Evolutionary conservation across 768 basidiomycete species (phyloP), one percentile per base, ranked within the genome.

Genomic region (Rubroboletus pulcherrimus): DNA sequence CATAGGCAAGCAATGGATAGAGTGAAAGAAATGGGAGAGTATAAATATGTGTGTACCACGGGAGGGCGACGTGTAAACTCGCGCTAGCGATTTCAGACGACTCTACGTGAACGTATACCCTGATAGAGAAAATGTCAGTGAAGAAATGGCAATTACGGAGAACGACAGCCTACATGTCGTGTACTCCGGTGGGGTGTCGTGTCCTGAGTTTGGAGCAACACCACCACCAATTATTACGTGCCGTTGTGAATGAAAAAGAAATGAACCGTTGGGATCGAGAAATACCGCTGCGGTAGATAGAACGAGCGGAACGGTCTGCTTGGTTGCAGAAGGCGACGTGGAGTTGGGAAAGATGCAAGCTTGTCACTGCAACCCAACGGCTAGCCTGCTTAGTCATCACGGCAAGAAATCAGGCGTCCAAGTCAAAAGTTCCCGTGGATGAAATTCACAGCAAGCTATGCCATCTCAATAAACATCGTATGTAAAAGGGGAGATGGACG

Each of bases 1-100:
- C 88, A 71, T 96, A 97, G 26, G 89, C 90, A 31, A 91, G 80
- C 31, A 93, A 69, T 0, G 91, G 91, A 59, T 93, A 93, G 47
- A 93, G 75, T 1, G 80, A 81, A n/a, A 93, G 77, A 64, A 91
- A 91, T 0, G 91, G 91, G 17, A 85, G 54, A 6, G 85, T 80
- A 66, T 93, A 93, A 52, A 92, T 70, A 64, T 91, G 85, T 39
- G 76, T 78, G 64, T 84, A 81, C 78, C 82, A 80, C n/a, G 87
- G 86, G 48, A 86, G 76, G 47, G 81, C 76, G 54, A 82, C 74
- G 64, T 87, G 89, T 53, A 91, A 70, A 64, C 80, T 85, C 47
- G 87, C 85, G 39, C 79, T 72, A 38, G 81, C 78, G 49, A 91
- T 88, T 69, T 91, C 89, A 40, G 78, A 66, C 10, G 87, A 89